phyloP scores from a whole-genome alignment of 352 stramenopile species.

The Pythium apleroticum region DNA sequence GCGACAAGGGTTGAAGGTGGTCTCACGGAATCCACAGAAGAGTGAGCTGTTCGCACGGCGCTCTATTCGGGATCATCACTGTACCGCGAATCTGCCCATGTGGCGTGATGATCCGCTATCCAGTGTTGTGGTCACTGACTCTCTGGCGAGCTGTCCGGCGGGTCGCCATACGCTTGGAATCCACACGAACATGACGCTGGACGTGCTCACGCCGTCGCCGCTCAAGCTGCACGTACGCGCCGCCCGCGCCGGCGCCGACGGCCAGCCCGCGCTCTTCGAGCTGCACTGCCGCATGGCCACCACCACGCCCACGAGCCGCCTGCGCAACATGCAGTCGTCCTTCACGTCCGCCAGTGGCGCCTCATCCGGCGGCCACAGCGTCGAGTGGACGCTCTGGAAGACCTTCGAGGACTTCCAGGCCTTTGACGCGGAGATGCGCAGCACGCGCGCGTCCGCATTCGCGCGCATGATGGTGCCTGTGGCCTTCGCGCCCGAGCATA shows the following conservation, averaged over 20 bases:
- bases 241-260: constrained; percentile 22
- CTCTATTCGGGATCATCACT: background rate
- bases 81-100: background rate
- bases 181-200: constrained; percentile 18
- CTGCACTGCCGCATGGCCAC: constrained; percentile 18
- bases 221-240: constrained; percentile 29
- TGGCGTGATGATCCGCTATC: background rate
- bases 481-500: constrained; percentile 64
- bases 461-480: constrained; percentile 86
- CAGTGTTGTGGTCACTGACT: background rate
- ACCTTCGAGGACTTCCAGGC: constrained; percentile 79
- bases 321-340: constrained; percentile 4
- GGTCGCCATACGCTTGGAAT: background rate
- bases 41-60: background rate
- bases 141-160: background rate
- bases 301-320: background rate
- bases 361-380: background rate
- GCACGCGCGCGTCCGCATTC: constrained; percentile 45
- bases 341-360: background rate
- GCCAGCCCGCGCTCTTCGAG: constrained; percentile 20
- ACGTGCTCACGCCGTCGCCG: constrained; percentile 30
- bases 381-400: constrained; percentile 80
- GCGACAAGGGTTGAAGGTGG: constrained; percentile 2
- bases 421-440: constrained; percentile 67
- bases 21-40: background rate